phyloP scores from a whole-genome alignment of 305 asterid species.

The Fraxinus albicans region DNA sequence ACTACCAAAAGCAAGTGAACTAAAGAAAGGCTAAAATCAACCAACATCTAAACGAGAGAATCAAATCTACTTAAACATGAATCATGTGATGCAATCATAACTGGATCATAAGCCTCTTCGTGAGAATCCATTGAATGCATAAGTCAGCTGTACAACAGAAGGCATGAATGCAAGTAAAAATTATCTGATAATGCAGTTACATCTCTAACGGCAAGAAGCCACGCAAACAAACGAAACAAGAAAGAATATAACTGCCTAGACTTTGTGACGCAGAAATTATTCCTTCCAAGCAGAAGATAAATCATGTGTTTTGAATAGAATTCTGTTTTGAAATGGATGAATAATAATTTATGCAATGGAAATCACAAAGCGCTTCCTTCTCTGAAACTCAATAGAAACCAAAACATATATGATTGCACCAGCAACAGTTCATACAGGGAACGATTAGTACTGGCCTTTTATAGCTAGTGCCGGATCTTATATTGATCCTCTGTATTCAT shows the following conservation, averaged over 20 bases:
- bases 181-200: not conserved
- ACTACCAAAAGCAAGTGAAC: slow-evolving; percentile 13
- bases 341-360: not conserved
- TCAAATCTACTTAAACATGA: not conserved
- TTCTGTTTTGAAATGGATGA: not conserved
- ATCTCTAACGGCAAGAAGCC: not conserved
- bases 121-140: not conserved
- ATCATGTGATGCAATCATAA: not conserved
- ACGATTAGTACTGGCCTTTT: not conserved
- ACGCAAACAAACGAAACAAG: not conserved
- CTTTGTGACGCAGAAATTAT: not conserved
- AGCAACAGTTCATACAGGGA: slow-evolving; percentile 4
- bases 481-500: not conserved
- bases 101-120: not conserved
- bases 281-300: not conserved
- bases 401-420: not conserved
- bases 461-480: not conserved
- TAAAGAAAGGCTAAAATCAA: slow-evolving; percentile 1
- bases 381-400: not conserved
- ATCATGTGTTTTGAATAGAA: not conserved
- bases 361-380: slow-evolving; percentile 1
- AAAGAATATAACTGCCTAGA: not conserved
- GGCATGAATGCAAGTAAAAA: not conserved
- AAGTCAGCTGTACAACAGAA: not conserved
- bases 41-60: not conserved